A percentile compares a stretch with the other conserved stretches of the same genome.
These are phyloP conservation scores for Ehretia macrophylla DNA, from an alignment of 257 asterid genomes.

Conservation along the genomic window DNA sequence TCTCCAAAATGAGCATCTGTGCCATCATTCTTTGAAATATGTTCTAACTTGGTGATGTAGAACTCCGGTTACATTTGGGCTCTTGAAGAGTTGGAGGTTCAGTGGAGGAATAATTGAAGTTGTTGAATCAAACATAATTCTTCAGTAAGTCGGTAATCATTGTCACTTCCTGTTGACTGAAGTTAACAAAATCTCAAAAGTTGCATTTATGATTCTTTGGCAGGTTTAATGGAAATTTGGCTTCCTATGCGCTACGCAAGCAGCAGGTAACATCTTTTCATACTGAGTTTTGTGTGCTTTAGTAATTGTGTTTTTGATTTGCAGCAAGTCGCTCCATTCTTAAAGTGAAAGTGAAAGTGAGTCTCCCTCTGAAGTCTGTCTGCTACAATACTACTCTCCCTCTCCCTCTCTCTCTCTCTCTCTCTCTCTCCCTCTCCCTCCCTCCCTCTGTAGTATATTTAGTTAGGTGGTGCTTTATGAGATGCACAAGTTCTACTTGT, in stretches of 20 bases:
- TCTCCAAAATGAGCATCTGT: too few relatives aligned
- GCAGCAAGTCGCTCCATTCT: neutral
- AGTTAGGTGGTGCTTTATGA: too few relatives aligned
- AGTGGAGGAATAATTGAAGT: neutral
- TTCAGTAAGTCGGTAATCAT: neutral
- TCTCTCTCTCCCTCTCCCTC: too few relatives aligned
- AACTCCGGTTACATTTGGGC: neutral
- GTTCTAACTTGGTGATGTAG: too few relatives aligned
- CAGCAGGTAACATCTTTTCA: slow-evolving; percentile 9
- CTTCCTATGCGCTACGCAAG: neutral
- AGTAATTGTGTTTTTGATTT: neutral
- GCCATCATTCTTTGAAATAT: too few relatives aligned
- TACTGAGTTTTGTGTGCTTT: neutral
- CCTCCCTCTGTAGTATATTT: too few relatives aligned
- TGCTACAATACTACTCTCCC: too few relatives aligned
- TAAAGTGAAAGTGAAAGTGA: neutral
- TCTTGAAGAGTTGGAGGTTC: neutral
- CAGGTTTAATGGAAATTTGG: slow-evolving; percentile 9
- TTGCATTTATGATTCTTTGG: neutral
- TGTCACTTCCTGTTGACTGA: neutral
- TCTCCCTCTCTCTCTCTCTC: too few relatives aligned
- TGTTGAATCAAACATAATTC: neutral
- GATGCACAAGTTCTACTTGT: too few relatives aligned
- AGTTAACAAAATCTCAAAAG: neutral
- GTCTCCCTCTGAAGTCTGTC: too few relatives aligned